A percentile compares a stretch with the other conserved stretches of the same genome.
phyloP scores from a whole-genome alignment of 2,329 filamentous ascomycete genomes.

The Pseudomassariella vexata region DNA sequence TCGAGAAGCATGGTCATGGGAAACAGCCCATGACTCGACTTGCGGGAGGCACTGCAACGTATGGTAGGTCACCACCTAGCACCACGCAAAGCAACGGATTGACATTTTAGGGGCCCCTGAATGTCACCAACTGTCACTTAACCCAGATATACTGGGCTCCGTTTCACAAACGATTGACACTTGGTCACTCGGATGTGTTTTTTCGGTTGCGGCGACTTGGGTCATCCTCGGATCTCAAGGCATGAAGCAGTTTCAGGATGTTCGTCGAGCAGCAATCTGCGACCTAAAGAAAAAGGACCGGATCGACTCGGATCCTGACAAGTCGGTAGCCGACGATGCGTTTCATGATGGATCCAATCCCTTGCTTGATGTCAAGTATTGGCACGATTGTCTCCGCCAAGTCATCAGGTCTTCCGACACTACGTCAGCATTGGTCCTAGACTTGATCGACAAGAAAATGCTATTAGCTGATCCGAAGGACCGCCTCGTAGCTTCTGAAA shows the following conservation, averaged over 20 bases:
- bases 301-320: too few species aligned
- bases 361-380: slow-evolving; percentile 13
- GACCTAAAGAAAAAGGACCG: not conserved
- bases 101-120: slow-evolving; percentile 8
- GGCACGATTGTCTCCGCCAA: slow-evolving; percentile 16
- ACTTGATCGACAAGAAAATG: slow-evolving; percentile 19
- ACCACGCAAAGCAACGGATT: too few species aligned
- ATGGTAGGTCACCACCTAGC: too few species aligned
- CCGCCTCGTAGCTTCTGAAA: not conserved
- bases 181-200: slow-evolving; percentile 33
- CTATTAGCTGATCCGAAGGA: slow-evolving; percentile 3
- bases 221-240: slow-evolving; percentile 26
- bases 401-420: slow-evolving; percentile 13
- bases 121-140: too few species aligned
- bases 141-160: too few species aligned
- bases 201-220: slow-evolving; percentile 32
- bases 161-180: slow-evolving; percentile 18
- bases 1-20: too few species aligned
- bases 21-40: slow-evolving; percentile 3
- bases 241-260: slow-evolving; percentile 16
- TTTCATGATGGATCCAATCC: slow-evolving; percentile 19
- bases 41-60: slow-evolving; percentile 27
- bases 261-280: slow-evolving; percentile 10
- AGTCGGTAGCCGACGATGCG: slow-evolving; percentile 12
- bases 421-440: slow-evolving; percentile 14